These are phyloP conservation scores for Phyllosticta capitalensis DNA, from an alignment of 2,329 filamentous ascomycete genomes.

Conservation along the genomic window DNA sequence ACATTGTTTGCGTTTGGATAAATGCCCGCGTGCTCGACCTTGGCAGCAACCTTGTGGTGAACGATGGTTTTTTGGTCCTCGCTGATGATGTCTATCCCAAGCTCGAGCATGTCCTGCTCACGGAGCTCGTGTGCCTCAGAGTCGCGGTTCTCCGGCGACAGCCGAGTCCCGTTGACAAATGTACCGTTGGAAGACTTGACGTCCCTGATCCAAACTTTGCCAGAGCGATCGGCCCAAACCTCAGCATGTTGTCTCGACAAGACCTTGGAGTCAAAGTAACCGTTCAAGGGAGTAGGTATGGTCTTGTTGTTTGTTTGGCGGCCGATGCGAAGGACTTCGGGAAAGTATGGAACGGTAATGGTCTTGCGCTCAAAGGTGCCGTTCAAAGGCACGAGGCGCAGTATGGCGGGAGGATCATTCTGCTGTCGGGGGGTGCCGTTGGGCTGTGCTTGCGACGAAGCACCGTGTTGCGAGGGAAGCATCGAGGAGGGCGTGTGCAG, in stretches of 20 bases:
- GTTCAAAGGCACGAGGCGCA: conserved; percentile 84
- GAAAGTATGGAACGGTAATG: conserved; percentile 83
- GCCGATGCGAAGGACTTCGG: conserved; percentile 90
- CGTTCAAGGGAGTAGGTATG: conserved; percentile 79
- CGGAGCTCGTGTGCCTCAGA: conserved; percentile 91
- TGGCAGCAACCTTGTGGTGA: conserved; percentile 95
- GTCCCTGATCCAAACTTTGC: conserved; percentile 92
- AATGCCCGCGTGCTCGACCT: conserved; percentile 89
- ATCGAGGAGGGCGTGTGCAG: conserved; percentile 53
- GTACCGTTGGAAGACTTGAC: conserved; percentile 98
- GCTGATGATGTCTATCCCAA: conserved; percentile 97
- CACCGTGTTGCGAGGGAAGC: conserved; percentile 59
- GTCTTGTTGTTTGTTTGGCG: conserved; percentile 97
- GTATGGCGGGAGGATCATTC: conserved; percentile 60
- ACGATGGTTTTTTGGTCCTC: conserved; percentile 98
- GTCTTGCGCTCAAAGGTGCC: conserved; percentile 96
- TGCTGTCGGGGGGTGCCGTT: conserved; percentile 44
- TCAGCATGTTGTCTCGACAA: conserved; percentile 93
- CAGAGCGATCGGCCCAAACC: conserved; percentile 76
- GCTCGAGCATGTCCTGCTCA: conserved; percentile 82
- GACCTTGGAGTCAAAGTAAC: conserved; percentile 97
- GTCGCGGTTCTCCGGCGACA: conserved; percentile 91
- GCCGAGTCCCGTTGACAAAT: conserved; percentile 84
- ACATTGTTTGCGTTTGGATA: conserved; percentile 65
- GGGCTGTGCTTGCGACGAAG: conserved; percentile 48